Evolutionary conservation across 805 yeast species (phyloP).

Genomic region (Scheffersomyces stipitis): DNA sequence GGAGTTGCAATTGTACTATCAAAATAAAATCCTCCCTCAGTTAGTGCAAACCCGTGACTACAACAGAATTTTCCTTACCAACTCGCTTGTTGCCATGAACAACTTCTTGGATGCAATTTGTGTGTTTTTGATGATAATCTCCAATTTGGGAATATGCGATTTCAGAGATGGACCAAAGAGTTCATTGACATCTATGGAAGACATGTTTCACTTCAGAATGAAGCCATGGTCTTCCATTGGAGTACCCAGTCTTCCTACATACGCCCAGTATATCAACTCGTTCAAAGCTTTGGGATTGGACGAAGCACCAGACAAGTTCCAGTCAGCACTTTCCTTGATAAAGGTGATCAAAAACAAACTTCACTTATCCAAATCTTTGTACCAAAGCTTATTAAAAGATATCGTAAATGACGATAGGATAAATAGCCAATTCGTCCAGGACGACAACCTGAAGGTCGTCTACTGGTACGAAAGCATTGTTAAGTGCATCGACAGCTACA

Average conservation of each 20-base stretch:
- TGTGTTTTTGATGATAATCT: conserved; percentile 15
- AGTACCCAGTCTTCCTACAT: conserved; percentile 64
- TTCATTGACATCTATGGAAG: conserved; percentile 19
- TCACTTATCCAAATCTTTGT: conserved; percentile 1
- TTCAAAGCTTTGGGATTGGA: conserved; percentile 7
- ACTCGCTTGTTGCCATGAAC: conserved; percentile 15
- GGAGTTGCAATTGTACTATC: conserved; percentile 23
- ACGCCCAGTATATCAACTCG: conserved; percentile 31
- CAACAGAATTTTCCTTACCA: conserved; percentile 19
- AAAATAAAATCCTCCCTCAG: conserved; percentile 34
- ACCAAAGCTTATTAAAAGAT: conserved; percentile 3
- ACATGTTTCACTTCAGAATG: conserved; percentile 52
- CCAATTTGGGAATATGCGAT: conserved; percentile 17
- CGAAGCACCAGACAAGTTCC: conserved; percentile 1
- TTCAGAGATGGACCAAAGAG: conserved; percentile 26
- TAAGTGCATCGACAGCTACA: conserved; percentile 14
- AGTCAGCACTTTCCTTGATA: conserved; percentile 5
- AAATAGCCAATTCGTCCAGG: conserved; percentile 5
- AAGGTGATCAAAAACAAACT: conserved; percentile 9
- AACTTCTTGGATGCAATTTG: conserved; percentile 20
- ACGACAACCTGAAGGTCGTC: conserved; percentile 1
- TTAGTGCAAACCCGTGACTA: conserved; percentile 26
- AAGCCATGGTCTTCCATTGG: conserved; percentile 82
- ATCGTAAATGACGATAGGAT: conserved; percentile 1
- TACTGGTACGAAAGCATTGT: conserved; percentile 19